A percentile compares a stretch with the other conserved stretches of the same genome.
Evolutionary conservation across 257 asterid species (phyloP).

Genomic region (Thymus mandschuricus): DNA sequence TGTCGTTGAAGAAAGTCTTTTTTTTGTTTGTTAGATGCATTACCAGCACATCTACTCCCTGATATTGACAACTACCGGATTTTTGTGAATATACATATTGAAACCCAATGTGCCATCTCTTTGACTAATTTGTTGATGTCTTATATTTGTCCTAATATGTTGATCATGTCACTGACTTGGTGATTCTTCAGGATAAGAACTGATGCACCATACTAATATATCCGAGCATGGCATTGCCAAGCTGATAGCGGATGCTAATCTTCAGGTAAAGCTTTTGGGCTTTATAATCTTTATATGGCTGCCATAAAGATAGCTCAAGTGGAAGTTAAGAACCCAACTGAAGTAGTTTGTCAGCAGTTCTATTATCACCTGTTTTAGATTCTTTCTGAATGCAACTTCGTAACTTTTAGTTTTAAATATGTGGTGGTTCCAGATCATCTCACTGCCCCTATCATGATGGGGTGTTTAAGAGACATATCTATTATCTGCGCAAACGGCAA

Average conservation of each 20-base stretch:
- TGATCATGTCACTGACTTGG: background rate
- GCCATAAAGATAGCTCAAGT: background rate
- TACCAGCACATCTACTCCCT: background rate
- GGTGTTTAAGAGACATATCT: background rate
- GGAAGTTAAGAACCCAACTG: no score
- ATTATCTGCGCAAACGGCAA: background rate
- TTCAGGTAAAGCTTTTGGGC: slow-evolving; percentile 11
- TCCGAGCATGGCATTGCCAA: slow-evolving; percentile 8
- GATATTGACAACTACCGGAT: background rate
- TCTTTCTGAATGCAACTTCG: background rate
- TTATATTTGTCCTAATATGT: background rate
- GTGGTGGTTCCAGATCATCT: background rate
- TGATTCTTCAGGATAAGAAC: background rate
- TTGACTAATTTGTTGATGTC: background rate
- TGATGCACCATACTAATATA: background rate
- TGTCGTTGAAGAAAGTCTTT: no score
- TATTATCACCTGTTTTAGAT: background rate
- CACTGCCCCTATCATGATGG: slow-evolving; percentile 12
- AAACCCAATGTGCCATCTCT: background rate
- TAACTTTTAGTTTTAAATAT: background rate
- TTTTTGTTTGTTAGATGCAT: no score
- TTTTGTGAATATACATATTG: background rate
- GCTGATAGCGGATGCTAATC: background rate
- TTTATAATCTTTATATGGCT: slow-evolving; percentile 8
- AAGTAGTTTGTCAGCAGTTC: background rate